Evolutionary conservation across 1,284 basidiomycete genomes (phyloP).

Genomic region (Coniophora puteana): DNA sequence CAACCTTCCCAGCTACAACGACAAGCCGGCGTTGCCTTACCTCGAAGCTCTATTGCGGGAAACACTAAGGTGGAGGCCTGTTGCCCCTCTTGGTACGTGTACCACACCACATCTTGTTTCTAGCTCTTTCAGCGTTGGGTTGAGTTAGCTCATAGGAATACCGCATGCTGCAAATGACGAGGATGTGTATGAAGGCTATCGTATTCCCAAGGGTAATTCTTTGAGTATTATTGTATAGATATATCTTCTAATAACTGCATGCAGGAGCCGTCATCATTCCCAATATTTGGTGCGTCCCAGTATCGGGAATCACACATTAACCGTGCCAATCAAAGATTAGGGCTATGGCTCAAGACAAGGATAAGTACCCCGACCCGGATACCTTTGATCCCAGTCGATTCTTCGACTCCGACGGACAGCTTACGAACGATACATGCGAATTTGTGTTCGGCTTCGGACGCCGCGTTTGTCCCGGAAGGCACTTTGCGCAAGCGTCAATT

Average conservation of each 20-base stretch:
- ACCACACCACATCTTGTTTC: no score
- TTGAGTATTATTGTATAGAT: no score
- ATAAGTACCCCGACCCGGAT: slow-evolving; percentile 9
- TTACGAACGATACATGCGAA: background rate
- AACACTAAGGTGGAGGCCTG: no score
- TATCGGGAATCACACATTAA: background rate
- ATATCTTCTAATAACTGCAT: background rate
- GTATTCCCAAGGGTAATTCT: background rate
- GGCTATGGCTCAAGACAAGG: slow-evolving; percentile 10
- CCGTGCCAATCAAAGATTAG: no score
- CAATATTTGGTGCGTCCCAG: no score
- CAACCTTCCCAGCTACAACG: background rate
- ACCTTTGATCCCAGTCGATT: slow-evolving; percentile 1
- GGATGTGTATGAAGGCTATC: slow-evolving; percentile 1
- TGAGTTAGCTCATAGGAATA: background rate
- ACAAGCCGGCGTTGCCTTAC: background rate
- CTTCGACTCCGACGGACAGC: background rate
- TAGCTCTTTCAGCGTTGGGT: no score
- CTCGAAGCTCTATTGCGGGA: background rate
- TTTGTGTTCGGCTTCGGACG: no score
- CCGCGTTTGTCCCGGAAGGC: no score
- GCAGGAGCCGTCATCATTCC: background rate
- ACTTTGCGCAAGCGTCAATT: slow-evolving; percentile 28
- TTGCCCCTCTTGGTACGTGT: no score
- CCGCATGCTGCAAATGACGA: background rate